Conservation (phyloP, 768 basidiomycete species). For the Pleurotus ostreatus region DNA sequence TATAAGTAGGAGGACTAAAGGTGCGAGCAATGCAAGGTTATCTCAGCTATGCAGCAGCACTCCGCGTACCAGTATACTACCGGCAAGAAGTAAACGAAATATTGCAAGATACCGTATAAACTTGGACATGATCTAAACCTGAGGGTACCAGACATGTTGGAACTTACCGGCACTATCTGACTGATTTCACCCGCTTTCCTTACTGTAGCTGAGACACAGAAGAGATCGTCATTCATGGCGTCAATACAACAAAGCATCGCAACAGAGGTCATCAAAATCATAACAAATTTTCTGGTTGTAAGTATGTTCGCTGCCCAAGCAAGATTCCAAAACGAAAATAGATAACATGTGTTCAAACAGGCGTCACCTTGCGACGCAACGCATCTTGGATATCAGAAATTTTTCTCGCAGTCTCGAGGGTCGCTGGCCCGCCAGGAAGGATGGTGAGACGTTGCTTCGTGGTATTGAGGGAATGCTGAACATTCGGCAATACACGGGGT, state of each 20-base stretch:
- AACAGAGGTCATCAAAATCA: constrained; percentile 3
- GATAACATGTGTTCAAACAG: constrained; percentile 10
- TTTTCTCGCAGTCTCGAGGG: constrained; percentile 63
- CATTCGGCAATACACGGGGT: constrained; percentile 75
- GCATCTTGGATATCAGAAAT: constrained; percentile 76
- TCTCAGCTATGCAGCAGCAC: no score
- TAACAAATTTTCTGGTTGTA: background rate
- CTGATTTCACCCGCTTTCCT: no score
- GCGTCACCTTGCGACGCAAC: constrained; percentile 45
- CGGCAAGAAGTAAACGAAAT: no score
- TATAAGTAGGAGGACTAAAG: no score
- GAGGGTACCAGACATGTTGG: no score
- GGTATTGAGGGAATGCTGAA: constrained; percentile 70
- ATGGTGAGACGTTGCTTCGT: constrained; percentile 79
- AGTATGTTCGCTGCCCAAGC: background rate
- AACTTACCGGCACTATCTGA: no score
- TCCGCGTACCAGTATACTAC: no score
- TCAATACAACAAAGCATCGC: constrained; percentile 12
- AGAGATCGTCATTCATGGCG: background rate
- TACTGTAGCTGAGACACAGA: no score
- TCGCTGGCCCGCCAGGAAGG: constrained; percentile 66
- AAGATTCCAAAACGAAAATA: constrained; percentile 9
- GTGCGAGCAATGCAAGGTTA: no score
- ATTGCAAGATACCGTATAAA: no score
- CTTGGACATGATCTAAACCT: no score